These are phyloP conservation scores for Geranium incanum DNA, from an alignment of 441 rosid species.

Conservation along the genomic window DNA sequence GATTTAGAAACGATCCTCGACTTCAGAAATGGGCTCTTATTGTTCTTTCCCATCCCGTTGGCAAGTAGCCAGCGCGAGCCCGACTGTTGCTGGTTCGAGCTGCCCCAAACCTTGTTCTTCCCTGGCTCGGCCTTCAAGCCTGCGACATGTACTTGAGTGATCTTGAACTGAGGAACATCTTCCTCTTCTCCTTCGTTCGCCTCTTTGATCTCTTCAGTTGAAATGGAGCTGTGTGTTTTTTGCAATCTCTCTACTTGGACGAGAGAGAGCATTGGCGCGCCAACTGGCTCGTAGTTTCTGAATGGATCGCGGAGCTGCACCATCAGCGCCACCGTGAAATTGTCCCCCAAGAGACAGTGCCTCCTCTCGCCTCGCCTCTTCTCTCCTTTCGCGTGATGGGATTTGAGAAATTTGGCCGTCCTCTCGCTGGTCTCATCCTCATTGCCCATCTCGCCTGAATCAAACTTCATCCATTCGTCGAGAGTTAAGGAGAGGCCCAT, in stretches of 20 bases:
- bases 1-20: conserved; percentile 41
- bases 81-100: conserved; percentile 59
- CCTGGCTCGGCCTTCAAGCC: conserved; percentile 63
- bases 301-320: conserved; percentile 82
- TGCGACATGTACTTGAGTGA: conserved; percentile 77
- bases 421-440: conserved; percentile 68
- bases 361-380: conserved; percentile 50
- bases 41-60: conserved; percentile 90
- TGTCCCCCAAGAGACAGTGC: conserved; percentile 79
- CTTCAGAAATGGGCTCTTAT: conserved; percentile 47
- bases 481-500: conserved; percentile 87
- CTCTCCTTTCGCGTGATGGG: conserved; percentile 86
- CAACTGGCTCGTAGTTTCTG: conserved; percentile 80
- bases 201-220: conserved; percentile 17
- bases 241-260: conserved; percentile 82
- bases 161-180: conserved; percentile 56
- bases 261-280: conserved; percentile 91
- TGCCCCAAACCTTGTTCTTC: conserved; percentile 71
- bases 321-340: conserved; percentile 82
- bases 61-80: conserved; percentile 92
- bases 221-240: not conserved
- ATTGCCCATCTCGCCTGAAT: conserved; percentile 73
- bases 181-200: conserved; percentile 49
- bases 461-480: conserved; percentile 89
- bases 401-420: conserved; percentile 78